These are phyloP conservation scores for Westerdykella sp. DNA, from an alignment of 2,329 filamentous ascomycete genomes.

Conservation along the genomic window DNA sequence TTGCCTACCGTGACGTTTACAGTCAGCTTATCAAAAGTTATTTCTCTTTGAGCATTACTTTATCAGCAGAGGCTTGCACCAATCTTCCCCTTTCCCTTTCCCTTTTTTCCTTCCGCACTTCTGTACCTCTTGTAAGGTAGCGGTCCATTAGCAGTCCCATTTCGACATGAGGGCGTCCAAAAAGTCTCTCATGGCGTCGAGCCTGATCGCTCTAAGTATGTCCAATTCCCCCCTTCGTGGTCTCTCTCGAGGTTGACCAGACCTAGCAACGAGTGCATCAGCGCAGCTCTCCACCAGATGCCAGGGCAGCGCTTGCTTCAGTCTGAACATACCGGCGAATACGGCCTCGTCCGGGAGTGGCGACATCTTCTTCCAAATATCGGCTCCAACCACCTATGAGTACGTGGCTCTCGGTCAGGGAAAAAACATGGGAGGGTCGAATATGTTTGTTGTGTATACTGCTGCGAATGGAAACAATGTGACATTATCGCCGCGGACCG, in stretches of 20 bases:
- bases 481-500: conserved; percentile 50
- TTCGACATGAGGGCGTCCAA: conserved; percentile 10
- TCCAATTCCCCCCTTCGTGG: neutral
- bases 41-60: conserved; percentile 2
- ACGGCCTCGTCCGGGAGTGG: conserved; percentile 48
- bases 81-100: neutral
- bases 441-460: conserved; percentile 57
- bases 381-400: conserved; percentile 47
- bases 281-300: conserved; percentile 30
- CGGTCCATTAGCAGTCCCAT: conserved; percentile 3
- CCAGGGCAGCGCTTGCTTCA: conserved; percentile 40
- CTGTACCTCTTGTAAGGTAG: neutral
- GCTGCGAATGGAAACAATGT: conserved; percentile 48
- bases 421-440: conserved; percentile 47
- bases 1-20: neutral
- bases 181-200: conserved; percentile 11
- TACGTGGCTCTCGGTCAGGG: conserved; percentile 56
- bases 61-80: neutral
- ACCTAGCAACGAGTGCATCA: conserved; percentile 18
- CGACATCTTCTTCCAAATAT: conserved; percentile 54
- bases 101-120: neutral
- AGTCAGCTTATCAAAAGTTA: conserved; percentile 1
- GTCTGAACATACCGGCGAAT: conserved; percentile 49
- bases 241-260: conserved; percentile 10
- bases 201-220: conserved; percentile 26